Percentiles rank a stretch among this genome's conserved stretches.
These are phyloP conservation scores for Edaphochlamys debaryana DNA, from an alignment of 139 green algal genomes.

Conservation along the genomic window DNA sequence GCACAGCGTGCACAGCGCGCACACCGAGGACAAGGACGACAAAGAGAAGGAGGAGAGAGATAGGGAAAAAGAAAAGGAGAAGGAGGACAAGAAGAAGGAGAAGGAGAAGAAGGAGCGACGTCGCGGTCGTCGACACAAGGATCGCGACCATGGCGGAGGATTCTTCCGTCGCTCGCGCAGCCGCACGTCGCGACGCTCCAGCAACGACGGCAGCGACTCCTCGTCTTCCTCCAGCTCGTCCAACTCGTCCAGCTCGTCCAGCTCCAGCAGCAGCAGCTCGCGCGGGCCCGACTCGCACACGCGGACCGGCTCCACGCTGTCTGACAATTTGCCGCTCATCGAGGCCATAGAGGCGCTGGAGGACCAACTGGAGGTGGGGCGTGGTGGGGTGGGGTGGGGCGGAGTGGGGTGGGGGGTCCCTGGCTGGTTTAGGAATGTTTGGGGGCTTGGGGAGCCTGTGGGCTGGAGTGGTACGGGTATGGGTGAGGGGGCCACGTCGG, in stretches of 20 bases:
- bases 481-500: too few species aligned
- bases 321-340: slow-evolving; percentile 37
- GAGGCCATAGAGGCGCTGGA: slow-evolving; percentile 40
- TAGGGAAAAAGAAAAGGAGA: neutral
- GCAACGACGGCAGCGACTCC: neutral
- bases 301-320: neutral
- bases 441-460: too few species aligned
- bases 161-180: too few species aligned
- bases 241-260: neutral
- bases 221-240: neutral
- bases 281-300: slow-evolving; percentile 12
- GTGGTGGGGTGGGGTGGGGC: neutral
- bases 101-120: too few species aligned
- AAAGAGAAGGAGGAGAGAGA: too few species aligned
- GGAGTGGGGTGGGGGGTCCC: neutral
- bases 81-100: neutral
- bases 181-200: neutral
- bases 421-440: neutral
- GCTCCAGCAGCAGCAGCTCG: neutral
- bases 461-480: too few species aligned
- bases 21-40: too few species aligned
- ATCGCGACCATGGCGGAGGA: too few species aligned
- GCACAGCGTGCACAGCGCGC: too few species aligned
- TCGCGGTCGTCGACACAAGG: too few species aligned
- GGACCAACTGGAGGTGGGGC: slow-evolving; percentile 19